Evolutionary conservation across 2,329 filamentous ascomycete genomes (phyloP).

Genomic region (Colletotrichum musae): DNA sequence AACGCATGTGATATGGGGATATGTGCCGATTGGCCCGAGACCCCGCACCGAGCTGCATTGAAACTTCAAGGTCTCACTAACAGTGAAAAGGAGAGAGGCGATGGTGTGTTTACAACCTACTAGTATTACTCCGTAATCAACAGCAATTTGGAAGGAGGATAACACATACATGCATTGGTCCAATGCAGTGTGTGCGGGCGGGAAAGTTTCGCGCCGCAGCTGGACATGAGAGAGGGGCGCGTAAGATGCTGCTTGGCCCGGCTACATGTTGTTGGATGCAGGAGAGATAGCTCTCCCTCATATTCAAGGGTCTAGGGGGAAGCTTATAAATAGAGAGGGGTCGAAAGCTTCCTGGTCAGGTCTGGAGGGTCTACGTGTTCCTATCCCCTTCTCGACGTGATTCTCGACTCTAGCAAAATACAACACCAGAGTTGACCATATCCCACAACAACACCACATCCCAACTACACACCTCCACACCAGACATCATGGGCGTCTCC

Average conservation of each 20-base stretch:
- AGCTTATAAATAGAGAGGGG: constrained; percentile 35
- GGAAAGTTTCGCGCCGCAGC: constrained; percentile 21
- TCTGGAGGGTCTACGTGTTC: background rate
- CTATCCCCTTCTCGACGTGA: background rate
- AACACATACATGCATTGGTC: constrained; percentile 10
- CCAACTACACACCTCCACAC: background rate
- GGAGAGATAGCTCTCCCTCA: background rate
- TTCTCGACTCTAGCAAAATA: no score
- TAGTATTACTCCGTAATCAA: constrained; percentile 1
- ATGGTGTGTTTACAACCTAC: background rate
- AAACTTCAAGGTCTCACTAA: constrained; percentile 24
- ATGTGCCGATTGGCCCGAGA: constrained; percentile 40
- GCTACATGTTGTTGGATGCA: constrained; percentile 7
- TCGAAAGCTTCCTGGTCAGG: background rate
- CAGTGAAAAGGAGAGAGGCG: background rate
- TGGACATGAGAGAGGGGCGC: constrained; percentile 25
- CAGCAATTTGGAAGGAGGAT: constrained; percentile 39
- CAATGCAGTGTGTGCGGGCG: background rate
- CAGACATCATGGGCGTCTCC: constrained; percentile 35
- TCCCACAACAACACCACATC: background rate
- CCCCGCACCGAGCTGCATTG: constrained; percentile 36
- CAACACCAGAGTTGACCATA: background rate
- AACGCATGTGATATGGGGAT: constrained; percentile 32
- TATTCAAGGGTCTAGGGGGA: constrained; percentile 11
- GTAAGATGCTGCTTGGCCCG: constrained; percentile 12